Evolutionary conservation across 257 asterid species (phyloP).

Genomic region (Euphrasia confusa): DNA sequence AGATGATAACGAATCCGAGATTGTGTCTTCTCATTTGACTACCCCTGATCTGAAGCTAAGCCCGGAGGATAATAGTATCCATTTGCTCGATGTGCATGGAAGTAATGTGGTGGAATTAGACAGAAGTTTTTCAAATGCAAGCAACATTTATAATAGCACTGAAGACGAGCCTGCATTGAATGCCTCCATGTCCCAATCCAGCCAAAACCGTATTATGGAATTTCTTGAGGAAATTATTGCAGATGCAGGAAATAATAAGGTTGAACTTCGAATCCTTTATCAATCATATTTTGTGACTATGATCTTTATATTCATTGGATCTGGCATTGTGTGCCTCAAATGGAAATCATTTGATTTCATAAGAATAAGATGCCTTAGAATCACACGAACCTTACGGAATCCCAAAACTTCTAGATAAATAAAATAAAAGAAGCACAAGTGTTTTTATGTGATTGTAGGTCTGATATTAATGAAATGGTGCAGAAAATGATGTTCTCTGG

Average conservation of each 20-base stretch:
- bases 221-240: constrained; percentile 52
- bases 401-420: not conserved
- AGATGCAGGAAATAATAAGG: constrained; percentile 76
- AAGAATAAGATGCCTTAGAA: too few relatives aligned
- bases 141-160: constrained; percentile 25
- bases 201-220: constrained; percentile 42
- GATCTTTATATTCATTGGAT: too few relatives aligned
- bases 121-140: constrained; percentile 16
- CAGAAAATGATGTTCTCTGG: constrained; percentile 71
- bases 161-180: constrained; percentile 35
- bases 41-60: constrained; percentile 20
- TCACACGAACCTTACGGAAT: not conserved
- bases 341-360: not conserved
- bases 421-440: not conserved
- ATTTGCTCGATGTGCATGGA: constrained; percentile 25
- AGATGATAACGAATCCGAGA: constrained; percentile 22
- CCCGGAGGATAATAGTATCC: constrained; percentile 28
- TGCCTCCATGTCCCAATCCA: constrained; percentile 47
- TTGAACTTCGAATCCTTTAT: constrained; percentile 4
- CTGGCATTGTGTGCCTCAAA: not conserved
- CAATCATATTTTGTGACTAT: not conserved
- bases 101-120: constrained; percentile 30
- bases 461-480: constrained; percentile 25
- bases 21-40: constrained; percentile 18
- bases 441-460: not conserved